A percentile compares a stretch with the other conserved stretches of the same genome.
phyloP scores from a whole-genome alignment of 192 early-diverging fungal genomes.

The Chytriomyces hyalinus region DNA sequence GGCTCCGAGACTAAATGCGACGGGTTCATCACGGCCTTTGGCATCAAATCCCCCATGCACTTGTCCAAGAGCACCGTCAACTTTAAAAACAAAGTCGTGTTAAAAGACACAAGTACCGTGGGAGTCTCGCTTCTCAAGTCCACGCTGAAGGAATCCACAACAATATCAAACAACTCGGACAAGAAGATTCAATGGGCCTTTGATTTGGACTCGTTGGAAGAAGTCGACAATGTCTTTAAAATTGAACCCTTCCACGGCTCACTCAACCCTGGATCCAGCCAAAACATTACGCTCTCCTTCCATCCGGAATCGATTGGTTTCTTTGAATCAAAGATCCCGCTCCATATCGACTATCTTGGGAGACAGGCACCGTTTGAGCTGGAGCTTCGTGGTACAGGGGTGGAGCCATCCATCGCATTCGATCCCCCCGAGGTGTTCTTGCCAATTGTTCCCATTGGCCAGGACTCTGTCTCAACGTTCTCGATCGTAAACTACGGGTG shows the following conservation, averaged over 20 bases:
- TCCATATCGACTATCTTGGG: constrained; percentile 51
- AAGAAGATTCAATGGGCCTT: constrained; percentile 49
- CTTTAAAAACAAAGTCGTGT: constrained; percentile 57
- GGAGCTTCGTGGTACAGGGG: constrained; percentile 43
- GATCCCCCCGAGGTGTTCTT: constrained; percentile 59
- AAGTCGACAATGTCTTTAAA: constrained; percentile 49
- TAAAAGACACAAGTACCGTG: constrained; percentile 34
- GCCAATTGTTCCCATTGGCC: constrained; percentile 47
- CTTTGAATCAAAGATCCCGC: constrained; percentile 40
- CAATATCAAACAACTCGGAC: constrained; percentile 44
- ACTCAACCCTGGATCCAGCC: constrained; percentile 37
- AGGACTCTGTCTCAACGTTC: constrained; percentile 42
- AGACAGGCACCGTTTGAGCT: constrained; percentile 45
- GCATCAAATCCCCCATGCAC: constrained; percentile 46
- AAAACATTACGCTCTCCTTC: constrained; percentile 45
- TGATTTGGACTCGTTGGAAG: constrained; percentile 47
- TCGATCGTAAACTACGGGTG: constrained; percentile 60
- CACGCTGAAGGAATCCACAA: constrained; percentile 43
- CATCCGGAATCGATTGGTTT: constrained; percentile 44
- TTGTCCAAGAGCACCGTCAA: constrained; percentile 41
- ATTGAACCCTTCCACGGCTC: constrained; percentile 48
- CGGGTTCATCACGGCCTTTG: constrained; percentile 34
- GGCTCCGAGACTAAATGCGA: constrained; percentile 11
- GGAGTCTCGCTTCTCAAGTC: constrained; percentile 44
- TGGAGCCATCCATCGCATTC: constrained; percentile 57